Percentiles rank a stretch among this genome's conserved stretches.
Conservation (phyloP, 129 eudicot genomes). For the Flaveria bidentis region DNA sequence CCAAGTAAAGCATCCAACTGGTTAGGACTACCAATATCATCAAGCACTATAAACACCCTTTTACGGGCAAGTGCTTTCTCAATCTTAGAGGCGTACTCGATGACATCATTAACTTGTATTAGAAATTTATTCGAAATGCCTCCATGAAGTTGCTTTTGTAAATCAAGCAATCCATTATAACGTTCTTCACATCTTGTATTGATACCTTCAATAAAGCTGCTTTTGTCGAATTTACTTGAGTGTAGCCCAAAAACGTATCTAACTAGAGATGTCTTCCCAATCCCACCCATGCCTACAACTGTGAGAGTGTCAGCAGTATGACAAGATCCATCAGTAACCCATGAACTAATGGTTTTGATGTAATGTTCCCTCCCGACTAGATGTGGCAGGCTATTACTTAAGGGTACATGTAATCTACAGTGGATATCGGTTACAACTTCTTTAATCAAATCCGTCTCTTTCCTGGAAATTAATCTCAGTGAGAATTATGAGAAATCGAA, state of each 20-base stretch:
- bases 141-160: slow-evolving; percentile 33
- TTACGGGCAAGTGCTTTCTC: slow-evolving; percentile 1
- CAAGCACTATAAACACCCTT: slow-evolving; percentile 33
- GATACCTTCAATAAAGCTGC: slow-evolving; percentile 27
- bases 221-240: slow-evolving; percentile 7
- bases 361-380: slow-evolving; percentile 28
- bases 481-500: neutral
- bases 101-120: neutral
- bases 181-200: neutral
- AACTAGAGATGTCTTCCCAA: slow-evolving; percentile 41
- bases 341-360: slow-evolving; percentile 16
- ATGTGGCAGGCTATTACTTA: slow-evolving; percentile 3
- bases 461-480: slow-evolving; percentile 1
- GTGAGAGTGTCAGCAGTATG: neutral
- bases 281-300: slow-evolving; percentile 35
- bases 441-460: slow-evolving; percentile 28
- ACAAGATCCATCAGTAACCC: slow-evolving; percentile 29
- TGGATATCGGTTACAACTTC: slow-evolving; percentile 17
- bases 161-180: slow-evolving; percentile 14
- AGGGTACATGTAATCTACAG: slow-evolving; percentile 13
- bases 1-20: slow-evolving; percentile 6
- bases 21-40: neutral
- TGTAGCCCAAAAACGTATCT: neutral
- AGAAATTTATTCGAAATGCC: slow-evolving; percentile 1
- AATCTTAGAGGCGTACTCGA: slow-evolving; percentile 21